Conservation (phyloP, 2,329 filamentous ascomycete genomes). For the Trichoderma breve region DNA sequence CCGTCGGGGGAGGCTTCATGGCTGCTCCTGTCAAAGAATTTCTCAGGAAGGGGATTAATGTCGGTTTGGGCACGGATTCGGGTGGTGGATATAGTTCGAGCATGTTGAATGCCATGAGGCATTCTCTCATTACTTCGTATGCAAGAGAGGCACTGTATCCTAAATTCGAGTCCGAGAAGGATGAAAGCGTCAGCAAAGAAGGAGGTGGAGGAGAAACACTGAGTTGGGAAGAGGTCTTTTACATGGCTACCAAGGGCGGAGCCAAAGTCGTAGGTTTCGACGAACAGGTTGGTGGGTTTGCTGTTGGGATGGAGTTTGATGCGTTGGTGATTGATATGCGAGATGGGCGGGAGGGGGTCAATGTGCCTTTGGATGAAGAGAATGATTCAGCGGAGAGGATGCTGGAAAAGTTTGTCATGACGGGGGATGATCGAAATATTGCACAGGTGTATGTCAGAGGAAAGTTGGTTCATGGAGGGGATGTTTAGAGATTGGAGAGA, state of each 20-base stretch:
- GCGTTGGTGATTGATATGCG: slow-evolving; percentile 49
- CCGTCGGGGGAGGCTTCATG: slow-evolving; percentile 61
- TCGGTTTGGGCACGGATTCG: slow-evolving; percentile 65
- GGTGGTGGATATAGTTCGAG: slow-evolving; percentile 61
- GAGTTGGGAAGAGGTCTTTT: slow-evolving; percentile 55
- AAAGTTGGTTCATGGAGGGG: slow-evolving; percentile 27
- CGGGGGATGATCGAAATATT: slow-evolving; percentile 63
- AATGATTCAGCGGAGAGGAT: slow-evolving; percentile 45
- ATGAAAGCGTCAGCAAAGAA: too few species aligned
- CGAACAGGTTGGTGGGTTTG: slow-evolving; percentile 55
- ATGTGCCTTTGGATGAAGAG: slow-evolving; percentile 55
- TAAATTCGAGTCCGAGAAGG: background rate
- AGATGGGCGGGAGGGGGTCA: slow-evolving; percentile 38
- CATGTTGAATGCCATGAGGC: slow-evolving; percentile 58
- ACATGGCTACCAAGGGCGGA: slow-evolving; percentile 60
- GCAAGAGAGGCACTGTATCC: slow-evolving; percentile 43
- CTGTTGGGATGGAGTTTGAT: slow-evolving; percentile 61
- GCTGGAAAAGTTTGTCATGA: slow-evolving; percentile 65
- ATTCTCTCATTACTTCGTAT: slow-evolving; percentile 56
- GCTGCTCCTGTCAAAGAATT: slow-evolving; percentile 59
- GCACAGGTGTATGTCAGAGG: slow-evolving; percentile 53
- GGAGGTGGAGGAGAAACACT: background rate
- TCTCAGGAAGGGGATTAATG: slow-evolving; percentile 56
- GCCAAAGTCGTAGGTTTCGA: slow-evolving; percentile 57
- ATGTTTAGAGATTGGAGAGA: background rate